A percentile compares a stretch with the other conserved stretches of the same genome.
These are phyloP conservation scores for Neohortaea acidophila DNA, from an alignment of 495 filamentous ascomycete species.

Conservation along the genomic window DNA sequence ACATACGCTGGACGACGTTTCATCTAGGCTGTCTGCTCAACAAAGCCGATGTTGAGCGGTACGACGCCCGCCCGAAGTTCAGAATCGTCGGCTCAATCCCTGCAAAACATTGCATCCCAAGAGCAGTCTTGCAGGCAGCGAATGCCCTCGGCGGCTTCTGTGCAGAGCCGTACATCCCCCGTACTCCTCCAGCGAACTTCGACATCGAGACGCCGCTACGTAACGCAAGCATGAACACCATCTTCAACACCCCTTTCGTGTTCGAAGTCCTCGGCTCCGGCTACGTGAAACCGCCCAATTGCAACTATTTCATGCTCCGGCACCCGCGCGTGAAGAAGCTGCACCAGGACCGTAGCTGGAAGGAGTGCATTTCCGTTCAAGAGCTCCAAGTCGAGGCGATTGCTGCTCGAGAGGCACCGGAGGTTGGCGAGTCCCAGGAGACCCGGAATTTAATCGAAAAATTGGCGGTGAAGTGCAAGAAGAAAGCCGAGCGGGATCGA, in stretches of 20 bases:
- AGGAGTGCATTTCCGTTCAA: slow-evolving; percentile 38
- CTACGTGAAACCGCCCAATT: slow-evolving; percentile 45
- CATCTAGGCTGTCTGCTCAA: slow-evolving; percentile 65
- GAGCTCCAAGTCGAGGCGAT: slow-evolving; percentile 43
- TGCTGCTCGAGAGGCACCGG: slow-evolving; percentile 22
- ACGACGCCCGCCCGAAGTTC: slow-evolving; percentile 41
- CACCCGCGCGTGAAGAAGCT: slow-evolving; percentile 50
- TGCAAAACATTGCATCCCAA: slow-evolving; percentile 33
- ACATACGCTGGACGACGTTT: slow-evolving; percentile 60
- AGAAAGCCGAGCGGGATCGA: slow-evolving; percentile 9
- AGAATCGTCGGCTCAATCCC: slow-evolving; percentile 46
- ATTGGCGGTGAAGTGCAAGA: slow-evolving; percentile 5
- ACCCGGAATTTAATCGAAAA: slow-evolving; percentile 8
- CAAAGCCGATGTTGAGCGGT: slow-evolving; percentile 42
- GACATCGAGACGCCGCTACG: slow-evolving; percentile 23
- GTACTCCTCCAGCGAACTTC: slow-evolving; percentile 19
- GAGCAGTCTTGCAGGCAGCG: slow-evolving; percentile 34
- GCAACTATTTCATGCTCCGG: slow-evolving; percentile 43
- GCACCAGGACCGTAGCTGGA: slow-evolving; percentile 41
- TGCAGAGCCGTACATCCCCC: slow-evolving; percentile 12
- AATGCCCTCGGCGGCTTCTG: slow-evolving; percentile 37
- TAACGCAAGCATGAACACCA: slow-evolving; percentile 17
- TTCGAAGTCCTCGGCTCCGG: slow-evolving; percentile 50
- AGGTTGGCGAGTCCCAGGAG: slow-evolving; percentile 12
- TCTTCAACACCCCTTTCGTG: slow-evolving; percentile 48